Evolutionary conservation across 2,329 filamentous ascomycete species (phyloP), one percentile per base, ranked within the genome.

Genomic region (Diaporthe destruens): DNA sequence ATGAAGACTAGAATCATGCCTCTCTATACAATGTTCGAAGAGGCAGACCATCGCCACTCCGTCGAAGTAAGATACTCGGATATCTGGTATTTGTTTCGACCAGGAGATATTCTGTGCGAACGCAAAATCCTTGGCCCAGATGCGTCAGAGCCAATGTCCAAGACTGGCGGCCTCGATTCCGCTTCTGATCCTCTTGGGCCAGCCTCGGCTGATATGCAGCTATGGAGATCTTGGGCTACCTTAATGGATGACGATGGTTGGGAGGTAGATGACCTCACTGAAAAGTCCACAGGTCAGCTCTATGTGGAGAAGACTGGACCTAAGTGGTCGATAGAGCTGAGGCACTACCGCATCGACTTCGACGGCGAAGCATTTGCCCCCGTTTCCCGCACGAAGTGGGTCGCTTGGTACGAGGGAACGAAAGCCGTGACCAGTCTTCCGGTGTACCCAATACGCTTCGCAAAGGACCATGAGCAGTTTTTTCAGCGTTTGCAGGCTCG

Each of bases 51-150:
- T 6, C 49, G 44, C 12, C 16, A 20, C 3, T 47, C 44, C 3
- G 11, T 20, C 3, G 54, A 65, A 25, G 67, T 73, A 5, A 51
- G 51, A 1, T 66, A 36, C 66, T 14, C 20, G 5, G 71, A 73
- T 4, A 20, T 73, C 2, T 73, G 71, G 67, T 71, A n/a, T 7
- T n/a, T 73, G 9, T 73, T 71, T 29, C 56, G 57, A 3, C 12
- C 23, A 0, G 71, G 71, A 6, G 71, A 73, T 7, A 16, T 73
- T 18, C 29, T 71, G 3, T 29, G 29, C 29, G 29, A 29, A 29
- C 29, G 29, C 29, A 29, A 29, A 29, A 29, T 29, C 29, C 29
- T 29, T 29, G 29, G 29, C 29, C 29, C 29, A 29, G 29, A 29
- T 29, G 29, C 29, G 29, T 29, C 29, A 29, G 29, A 29, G 5